These are phyloP conservation scores for Amanita polypyramis DNA, from an alignment of 768 basidiomycete species.

Conservation along the genomic window DNA sequence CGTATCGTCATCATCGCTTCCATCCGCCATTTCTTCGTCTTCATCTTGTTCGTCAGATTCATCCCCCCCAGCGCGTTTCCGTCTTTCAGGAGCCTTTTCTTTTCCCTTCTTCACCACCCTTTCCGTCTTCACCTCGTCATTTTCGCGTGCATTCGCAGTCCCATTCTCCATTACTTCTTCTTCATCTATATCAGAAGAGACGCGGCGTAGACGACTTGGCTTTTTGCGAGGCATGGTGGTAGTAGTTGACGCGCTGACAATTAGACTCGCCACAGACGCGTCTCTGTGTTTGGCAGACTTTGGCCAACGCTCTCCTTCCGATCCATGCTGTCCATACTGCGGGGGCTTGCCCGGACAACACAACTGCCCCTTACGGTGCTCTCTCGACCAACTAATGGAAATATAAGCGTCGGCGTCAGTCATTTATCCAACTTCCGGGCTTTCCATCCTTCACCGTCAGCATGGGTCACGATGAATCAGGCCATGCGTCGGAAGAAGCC, in stretches of 20 bases:
- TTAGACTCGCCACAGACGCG: constrained; percentile 23
- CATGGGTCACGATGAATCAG: constrained; percentile 73
- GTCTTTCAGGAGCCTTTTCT: constrained; percentile 16
- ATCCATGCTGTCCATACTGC: constrained; percentile 29
- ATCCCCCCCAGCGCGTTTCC: constrained; percentile 17
- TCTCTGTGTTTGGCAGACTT: constrained; percentile 19
- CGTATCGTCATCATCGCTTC: constrained; percentile 34
- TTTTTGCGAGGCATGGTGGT: constrained; percentile 22
- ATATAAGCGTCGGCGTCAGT: constrained; percentile 2
- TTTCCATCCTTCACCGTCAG: constrained; percentile 54
- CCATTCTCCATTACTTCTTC: constrained; percentile 27
- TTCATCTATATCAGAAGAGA: constrained; percentile 55
- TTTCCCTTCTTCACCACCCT: constrained; percentile 25
- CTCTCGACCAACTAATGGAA: constrained; percentile 5
- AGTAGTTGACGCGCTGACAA: constrained; percentile 23
- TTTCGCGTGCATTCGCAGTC: constrained; percentile 9
- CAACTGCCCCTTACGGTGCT: constrained; percentile 12
- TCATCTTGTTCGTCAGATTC: constrained; percentile 14
- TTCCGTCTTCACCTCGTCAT: constrained; percentile 23
- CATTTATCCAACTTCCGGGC: constrained; percentile 27
- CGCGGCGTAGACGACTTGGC: constrained; percentile 25
- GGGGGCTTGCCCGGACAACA: constrained; percentile 21
- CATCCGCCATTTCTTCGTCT: constrained; percentile 17
- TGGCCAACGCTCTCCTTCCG: constrained; percentile 13
- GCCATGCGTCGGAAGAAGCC: constrained; percentile 71